phyloP scores from a whole-genome alignment of 495 filamentous ascomycete genomes.

The Darksidea phi region DNA sequence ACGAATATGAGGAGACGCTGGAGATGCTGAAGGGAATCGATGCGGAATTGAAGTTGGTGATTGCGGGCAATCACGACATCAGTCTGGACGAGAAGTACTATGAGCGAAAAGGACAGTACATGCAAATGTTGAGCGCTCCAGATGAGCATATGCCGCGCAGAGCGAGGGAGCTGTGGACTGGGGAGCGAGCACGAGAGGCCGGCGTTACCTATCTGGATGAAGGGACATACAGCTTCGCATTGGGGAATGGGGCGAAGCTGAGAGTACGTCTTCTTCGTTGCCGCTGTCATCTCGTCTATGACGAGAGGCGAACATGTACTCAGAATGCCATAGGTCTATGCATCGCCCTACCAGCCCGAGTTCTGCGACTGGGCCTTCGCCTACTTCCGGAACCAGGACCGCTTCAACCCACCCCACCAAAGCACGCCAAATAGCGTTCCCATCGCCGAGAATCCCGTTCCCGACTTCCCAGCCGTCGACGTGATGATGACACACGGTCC shows the following conservation, averaged over 20 bases:
- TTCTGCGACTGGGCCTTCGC: constrained; percentile 62
- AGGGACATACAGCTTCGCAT: constrained; percentile 55
- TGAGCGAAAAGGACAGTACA: constrained; percentile 18
- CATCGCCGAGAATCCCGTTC: constrained; percentile 52
- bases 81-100: constrained; percentile 62
- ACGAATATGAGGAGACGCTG: constrained; percentile 55
- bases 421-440: constrained; percentile 25
- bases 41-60: constrained; percentile 73
- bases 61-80: constrained; percentile 80
- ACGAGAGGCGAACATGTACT: not conserved
- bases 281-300: not conserved
- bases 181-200: constrained; percentile 47
- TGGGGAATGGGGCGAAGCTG: constrained; percentile 59
- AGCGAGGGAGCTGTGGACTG: constrained; percentile 49
- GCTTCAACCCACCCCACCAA: constrained; percentile 50
- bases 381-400: constrained; percentile 55
- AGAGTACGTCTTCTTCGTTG: constrained; percentile 38
- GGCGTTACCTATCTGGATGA: constrained; percentile 69
- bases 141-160: constrained; percentile 18
- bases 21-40: constrained; percentile 54
- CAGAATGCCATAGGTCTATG: constrained; percentile 52
- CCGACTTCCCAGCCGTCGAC: constrained; percentile 53
- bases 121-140: constrained; percentile 28
- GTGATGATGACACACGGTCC: constrained; percentile 76
- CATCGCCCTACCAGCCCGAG: constrained; percentile 67